Conservation (phyloP, 352 stramenopile genomes). For the Phytophthora agathidicida region DNA sequence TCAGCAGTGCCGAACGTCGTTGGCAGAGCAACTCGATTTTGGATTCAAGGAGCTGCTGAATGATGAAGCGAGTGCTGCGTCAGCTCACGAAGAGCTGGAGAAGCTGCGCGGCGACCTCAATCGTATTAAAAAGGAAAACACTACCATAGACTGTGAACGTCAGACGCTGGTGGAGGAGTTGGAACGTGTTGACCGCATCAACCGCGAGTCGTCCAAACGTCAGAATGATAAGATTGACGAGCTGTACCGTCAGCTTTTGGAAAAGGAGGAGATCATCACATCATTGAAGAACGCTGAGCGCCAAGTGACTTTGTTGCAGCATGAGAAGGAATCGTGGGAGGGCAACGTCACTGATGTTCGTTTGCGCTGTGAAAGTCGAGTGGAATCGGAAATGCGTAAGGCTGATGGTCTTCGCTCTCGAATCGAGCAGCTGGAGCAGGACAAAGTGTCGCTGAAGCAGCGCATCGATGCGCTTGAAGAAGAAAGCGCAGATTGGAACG, state of each 20-base stretch:
- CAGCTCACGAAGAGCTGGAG: slow-evolving; percentile 48
- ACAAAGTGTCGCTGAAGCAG: slow-evolving; percentile 35
- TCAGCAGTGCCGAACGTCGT: slow-evolving; percentile 46
- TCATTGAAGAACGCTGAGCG: slow-evolving; percentile 44
- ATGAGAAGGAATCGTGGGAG: slow-evolving; percentile 51
- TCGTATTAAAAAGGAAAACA: slow-evolving; percentile 44
- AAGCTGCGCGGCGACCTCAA: slow-evolving; percentile 50
- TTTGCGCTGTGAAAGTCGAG: slow-evolving; percentile 39
- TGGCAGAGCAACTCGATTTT: slow-evolving; percentile 67
- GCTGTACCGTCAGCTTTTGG: slow-evolving; percentile 53
- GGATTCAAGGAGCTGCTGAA: slow-evolving; percentile 75
- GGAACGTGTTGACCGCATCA: slow-evolving; percentile 31
- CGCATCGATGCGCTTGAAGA: slow-evolving; percentile 35
- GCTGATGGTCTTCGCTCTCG: slow-evolving; percentile 41
- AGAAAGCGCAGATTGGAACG: slow-evolving; percentile 26
- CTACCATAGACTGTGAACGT: slow-evolving; percentile 33
- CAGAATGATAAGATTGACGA: slow-evolving; percentile 65
- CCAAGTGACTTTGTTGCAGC: slow-evolving; percentile 41
- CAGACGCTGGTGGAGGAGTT: slow-evolving; percentile 41
- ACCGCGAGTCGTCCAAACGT: slow-evolving; percentile 23
- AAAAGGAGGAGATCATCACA: slow-evolving; percentile 51
- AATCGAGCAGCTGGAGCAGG: slow-evolving; percentile 42
- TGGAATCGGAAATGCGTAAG: slow-evolving; percentile 49
- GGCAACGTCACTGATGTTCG: slow-evolving; percentile 45
- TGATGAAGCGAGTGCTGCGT: slow-evolving; percentile 62